Percentiles rank a stretch among this genome's conserved stretches.
Conservation (phyloP, 257 asterid species). For the Capsicum chinense region DNA sequence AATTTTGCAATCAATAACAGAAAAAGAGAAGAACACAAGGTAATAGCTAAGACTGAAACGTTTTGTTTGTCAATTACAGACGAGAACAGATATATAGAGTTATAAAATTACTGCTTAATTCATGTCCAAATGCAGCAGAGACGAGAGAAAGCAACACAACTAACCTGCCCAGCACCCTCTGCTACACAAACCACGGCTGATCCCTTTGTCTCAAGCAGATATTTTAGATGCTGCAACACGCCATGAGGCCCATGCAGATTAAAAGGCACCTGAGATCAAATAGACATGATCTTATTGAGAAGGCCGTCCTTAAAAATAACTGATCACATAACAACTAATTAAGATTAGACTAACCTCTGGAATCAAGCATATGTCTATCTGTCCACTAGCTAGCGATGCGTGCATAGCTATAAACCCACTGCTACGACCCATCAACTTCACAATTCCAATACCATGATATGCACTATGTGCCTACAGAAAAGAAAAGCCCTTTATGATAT, state of each 20-base stretch:
- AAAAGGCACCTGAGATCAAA: conserved; percentile 64
- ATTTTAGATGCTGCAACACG: conserved; percentile 72
- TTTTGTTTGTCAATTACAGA: background rate
- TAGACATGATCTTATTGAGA: conserved; percentile 24
- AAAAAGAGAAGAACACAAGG: background rate
- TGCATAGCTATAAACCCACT: conserved; percentile 98
- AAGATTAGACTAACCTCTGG: conserved; percentile 70
- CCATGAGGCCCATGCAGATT: conserved; percentile 95
- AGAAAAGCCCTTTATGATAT: conserved; percentile 16
- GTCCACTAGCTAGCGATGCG: conserved; percentile 99
- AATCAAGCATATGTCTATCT: conserved; percentile 88
- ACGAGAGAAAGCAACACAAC: conserved; percentile 27
- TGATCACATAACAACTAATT: background rate
- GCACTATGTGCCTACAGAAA: conserved; percentile 90
- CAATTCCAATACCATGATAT: conserved; percentile 88
- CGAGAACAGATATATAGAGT: background rate
- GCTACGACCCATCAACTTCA: conserved; percentile 96
- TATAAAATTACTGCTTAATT: background rate
- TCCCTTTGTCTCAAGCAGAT: conserved; percentile 85
- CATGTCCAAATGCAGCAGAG: background rate
- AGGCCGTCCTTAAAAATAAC: background rate
- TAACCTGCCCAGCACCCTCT: conserved; percentile 97
- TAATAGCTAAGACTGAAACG: background rate
- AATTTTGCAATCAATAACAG: background rate
- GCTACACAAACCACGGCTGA: conserved; percentile 96